These are phyloP conservation scores for Saturnispora sanitii DNA, from an alignment of 805 yeast genomes.

Conservation along the genomic window DNA sequence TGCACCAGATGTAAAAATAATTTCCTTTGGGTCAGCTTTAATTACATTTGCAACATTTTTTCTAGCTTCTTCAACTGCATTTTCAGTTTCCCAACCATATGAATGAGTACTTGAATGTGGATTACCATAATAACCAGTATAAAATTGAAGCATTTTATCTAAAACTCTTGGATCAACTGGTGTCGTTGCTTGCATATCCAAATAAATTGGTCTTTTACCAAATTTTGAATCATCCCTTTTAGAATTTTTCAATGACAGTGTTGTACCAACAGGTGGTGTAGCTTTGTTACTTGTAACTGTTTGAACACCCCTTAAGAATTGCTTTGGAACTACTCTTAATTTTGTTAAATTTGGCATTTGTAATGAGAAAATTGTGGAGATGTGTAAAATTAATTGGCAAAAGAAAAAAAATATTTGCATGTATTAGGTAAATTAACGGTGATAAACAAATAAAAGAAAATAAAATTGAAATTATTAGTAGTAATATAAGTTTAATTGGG, in stretches of 20 bases:
- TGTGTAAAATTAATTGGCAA: not conserved
- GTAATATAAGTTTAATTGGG: no score
- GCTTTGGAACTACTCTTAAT: not conserved
- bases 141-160: slow-evolving; percentile 76
- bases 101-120: slow-evolving; percentile 97
- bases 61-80: slow-evolving; percentile 83
- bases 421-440: not conserved
- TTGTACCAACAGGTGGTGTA: slow-evolving; percentile 39
- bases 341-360: slow-evolving; percentile 5
- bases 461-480: no score
- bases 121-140: slow-evolving; percentile 91
- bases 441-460: no score
- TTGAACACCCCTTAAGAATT: slow-evolving; percentile 3
- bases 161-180: slow-evolving; percentile 96
- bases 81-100: slow-evolving; percentile 98
- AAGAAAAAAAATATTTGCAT: not conserved
- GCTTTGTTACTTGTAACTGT: slow-evolving; percentile 6
- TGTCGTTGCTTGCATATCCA: slow-evolving; percentile 97
- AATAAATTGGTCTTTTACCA: slow-evolving; percentile 84
- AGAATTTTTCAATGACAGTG: slow-evolving; percentile 34
- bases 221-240: slow-evolving; percentile 32
- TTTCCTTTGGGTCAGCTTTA: slow-evolving; percentile 92
- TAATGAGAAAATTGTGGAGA: not conserved
- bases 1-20: slow-evolving; percentile 95
- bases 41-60: slow-evolving; percentile 72